phyloP scores from a whole-genome alignment of 2,329 filamentous ascomycete species.

The Trichoderma gracile region DNA sequence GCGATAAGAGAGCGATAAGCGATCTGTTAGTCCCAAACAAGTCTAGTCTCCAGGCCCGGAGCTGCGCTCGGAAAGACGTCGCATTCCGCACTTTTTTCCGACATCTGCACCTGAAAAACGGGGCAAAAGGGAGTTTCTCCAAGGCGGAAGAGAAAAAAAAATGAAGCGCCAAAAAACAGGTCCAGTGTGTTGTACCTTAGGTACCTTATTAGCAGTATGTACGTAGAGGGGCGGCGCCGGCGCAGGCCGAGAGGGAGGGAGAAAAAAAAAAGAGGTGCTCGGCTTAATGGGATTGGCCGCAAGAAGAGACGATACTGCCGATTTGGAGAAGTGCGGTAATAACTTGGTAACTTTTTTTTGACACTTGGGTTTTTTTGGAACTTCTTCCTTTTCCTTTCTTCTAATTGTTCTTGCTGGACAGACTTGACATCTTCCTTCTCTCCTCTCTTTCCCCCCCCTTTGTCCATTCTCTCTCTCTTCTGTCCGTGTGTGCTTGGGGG shows the following conservation, averaged over 20 bases:
- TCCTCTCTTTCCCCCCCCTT: not conserved
- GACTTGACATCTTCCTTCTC: not conserved
- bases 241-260: slow-evolving; percentile 5
- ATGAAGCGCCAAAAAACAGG: not conserved
- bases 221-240: slow-evolving; percentile 17
- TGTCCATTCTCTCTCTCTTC: slow-evolving; percentile 17
- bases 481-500: not conserved
- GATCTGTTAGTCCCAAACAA: not conserved
- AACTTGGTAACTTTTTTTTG: slow-evolving; percentile 9
- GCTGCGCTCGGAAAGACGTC: slow-evolving; percentile 30
- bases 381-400: not conserved
- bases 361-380: slow-evolving; percentile 1
- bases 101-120: slow-evolving; percentile 3
- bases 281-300: slow-evolving; percentile 20
- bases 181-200: too few species aligned
- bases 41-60: slow-evolving; percentile 3
- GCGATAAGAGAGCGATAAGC: not conserved
- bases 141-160: slow-evolving; percentile 4
- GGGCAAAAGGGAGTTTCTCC: slow-evolving; percentile 2
- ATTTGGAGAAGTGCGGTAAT: not conserved
- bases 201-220: too few species aligned
- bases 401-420: slow-evolving; percentile 10
- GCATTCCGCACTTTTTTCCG: slow-evolving; percentile 28
- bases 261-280: not conserved
- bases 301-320: slow-evolving; percentile 18